These are phyloP conservation scores for Magnolia changhungtana DNA, from an alignment of 164 flowering plant genomes.

Conservation along the genomic window DNA sequence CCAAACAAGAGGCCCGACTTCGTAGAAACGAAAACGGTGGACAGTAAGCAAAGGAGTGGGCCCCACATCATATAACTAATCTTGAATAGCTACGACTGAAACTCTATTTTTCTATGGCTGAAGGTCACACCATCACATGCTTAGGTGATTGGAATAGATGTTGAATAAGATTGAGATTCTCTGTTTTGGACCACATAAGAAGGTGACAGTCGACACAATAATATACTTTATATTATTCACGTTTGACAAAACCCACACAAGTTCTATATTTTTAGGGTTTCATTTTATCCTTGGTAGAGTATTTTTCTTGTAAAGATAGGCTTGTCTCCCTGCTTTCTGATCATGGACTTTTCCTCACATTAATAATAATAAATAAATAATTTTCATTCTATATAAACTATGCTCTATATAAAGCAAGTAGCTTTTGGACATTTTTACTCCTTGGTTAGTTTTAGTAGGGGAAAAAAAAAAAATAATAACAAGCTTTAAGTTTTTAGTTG, in stretches of 20 bases:
- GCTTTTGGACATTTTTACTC: too few species aligned
- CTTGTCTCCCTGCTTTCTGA: constrained; percentile 18
- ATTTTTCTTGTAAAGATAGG: constrained; percentile 22
- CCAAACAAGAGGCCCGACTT: too few species aligned
- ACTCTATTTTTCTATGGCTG: not conserved
- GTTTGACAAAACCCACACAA: constrained; percentile 20
- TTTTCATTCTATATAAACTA: too few species aligned
- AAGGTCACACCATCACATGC: constrained; percentile 21
- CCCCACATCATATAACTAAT: too few species aligned
- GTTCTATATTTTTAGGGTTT: constrained; percentile 9
- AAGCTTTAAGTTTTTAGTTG: too few species aligned
- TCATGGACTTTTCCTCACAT: constrained; percentile 9
- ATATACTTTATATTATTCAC: constrained; percentile 7
- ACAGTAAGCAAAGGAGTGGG: too few species aligned
- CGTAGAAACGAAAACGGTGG: too few species aligned
- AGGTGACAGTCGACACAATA: constrained; percentile 20
- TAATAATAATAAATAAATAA: too few species aligned
- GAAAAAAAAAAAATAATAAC: too few species aligned
- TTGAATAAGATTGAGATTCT: constrained; percentile 26
- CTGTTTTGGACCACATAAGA: constrained; percentile 16
- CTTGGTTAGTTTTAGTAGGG: too few species aligned
- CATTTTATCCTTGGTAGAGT: not conserved
- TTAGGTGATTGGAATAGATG: constrained; percentile 16
- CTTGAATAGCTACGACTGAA: too few species aligned
- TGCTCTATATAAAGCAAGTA: too few species aligned